phyloP scores from a whole-genome alignment of 257 asterid genomes.

The Penstemon davidsonii region DNA sequence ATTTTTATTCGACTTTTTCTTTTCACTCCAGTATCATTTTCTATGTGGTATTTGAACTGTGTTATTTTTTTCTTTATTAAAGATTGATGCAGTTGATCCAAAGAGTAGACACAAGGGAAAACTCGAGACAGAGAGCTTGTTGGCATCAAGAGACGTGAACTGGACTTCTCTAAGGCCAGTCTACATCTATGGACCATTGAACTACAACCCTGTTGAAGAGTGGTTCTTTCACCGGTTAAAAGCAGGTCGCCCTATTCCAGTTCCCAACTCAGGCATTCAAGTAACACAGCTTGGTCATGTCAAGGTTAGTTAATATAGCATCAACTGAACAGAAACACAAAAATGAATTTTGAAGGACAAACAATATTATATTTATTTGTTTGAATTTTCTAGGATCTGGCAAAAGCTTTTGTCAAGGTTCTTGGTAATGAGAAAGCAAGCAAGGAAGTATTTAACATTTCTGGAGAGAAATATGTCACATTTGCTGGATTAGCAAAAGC shows the following conservation, averaged over 20 bases:
- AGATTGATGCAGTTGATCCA: constrained; percentile 94
- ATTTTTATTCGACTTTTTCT: neutral
- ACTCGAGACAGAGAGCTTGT: constrained; percentile 91
- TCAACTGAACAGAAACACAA: neutral
- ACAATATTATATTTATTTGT: neutral
- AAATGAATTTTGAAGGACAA: neutral
- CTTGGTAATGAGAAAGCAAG: constrained; percentile 94
- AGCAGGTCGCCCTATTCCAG: constrained; percentile 94
- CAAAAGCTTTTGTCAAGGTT: constrained; percentile 75
- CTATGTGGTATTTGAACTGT: neutral
- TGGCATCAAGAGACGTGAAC: constrained; percentile 66
- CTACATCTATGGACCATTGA: constrained; percentile 90
- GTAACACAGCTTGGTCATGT: constrained; percentile 97
- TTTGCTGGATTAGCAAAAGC: constrained; percentile 96
- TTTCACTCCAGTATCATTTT: neutral
- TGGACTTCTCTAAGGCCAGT: constrained; percentile 96
- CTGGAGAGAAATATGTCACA: constrained; percentile 92
- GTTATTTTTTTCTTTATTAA: constrained; percentile 16
- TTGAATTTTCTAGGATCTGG: constrained; percentile 68
- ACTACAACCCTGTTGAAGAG: constrained; percentile 97
- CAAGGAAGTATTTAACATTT: constrained; percentile 83
- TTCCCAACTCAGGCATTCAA: constrained; percentile 90
- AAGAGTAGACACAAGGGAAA: constrained; percentile 99
- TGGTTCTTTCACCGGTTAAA: constrained; percentile 99
- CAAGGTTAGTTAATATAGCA: constrained; percentile 50